Evolutionary conservation across 208 protist species (phyloP).

Genomic region (Phytomonas sp.): DNA sequence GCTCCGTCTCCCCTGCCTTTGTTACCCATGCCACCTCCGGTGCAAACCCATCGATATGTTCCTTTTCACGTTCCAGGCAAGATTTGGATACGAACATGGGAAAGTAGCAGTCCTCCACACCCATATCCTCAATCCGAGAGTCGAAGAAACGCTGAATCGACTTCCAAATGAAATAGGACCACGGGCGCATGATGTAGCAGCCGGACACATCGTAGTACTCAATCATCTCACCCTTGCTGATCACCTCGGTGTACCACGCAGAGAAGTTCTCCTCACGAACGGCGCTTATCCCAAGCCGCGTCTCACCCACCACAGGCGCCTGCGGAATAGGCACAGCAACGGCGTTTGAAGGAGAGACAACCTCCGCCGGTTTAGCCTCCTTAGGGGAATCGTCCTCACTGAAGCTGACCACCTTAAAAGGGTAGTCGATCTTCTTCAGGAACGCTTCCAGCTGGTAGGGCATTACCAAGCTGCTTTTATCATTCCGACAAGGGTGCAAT

Average conservation of each 20-base stretch:
- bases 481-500: conserved; percentile 80
- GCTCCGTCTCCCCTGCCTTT: conserved; percentile 72
- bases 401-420: conserved; percentile 69
- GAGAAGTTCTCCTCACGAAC: conserved; percentile 91
- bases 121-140: conserved; percentile 86
- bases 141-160: conserved; percentile 83
- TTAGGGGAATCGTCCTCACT: conserved; percentile 5
- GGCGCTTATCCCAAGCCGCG: conserved; percentile 82
- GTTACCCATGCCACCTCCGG: conserved; percentile 95
- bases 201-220: conserved; percentile 99
- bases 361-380: not conserved
- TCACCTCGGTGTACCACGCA: conserved; percentile 96
- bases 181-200: conserved; percentile 98
- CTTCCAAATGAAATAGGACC: conserved; percentile 97
- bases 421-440: conserved; percentile 53
- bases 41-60: conserved; percentile 98
- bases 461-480: conserved; percentile 64
- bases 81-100: conserved; percentile 96
- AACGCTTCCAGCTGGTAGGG: conserved; percentile 50
- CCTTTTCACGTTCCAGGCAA: conserved; percentile 94
- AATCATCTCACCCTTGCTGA: conserved; percentile 97
- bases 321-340: not conserved
- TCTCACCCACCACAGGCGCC: conserved; percentile 25
- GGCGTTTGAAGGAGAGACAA: not conserved
- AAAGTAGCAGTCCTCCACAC: conserved; percentile 94